Percentiles rank a stretch among this genome's conserved stretches.
phyloP scores from a whole-genome alignment of 345 rosid species.

The Murraya koenigii region DNA sequence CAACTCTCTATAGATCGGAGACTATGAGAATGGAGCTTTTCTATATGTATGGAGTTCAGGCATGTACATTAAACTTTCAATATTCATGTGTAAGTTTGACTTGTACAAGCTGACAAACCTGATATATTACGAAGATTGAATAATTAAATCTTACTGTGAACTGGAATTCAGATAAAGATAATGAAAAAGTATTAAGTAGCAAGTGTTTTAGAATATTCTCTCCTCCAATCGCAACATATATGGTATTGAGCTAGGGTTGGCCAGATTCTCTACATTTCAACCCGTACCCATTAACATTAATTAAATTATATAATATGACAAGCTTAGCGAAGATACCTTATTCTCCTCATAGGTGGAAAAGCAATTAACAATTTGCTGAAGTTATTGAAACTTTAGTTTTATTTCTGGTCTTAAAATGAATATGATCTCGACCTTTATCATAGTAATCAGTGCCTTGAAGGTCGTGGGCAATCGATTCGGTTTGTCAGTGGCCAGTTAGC shows the following conservation, averaged over 20 bases:
- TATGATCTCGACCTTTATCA: neutral
- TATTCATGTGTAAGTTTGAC: slow-evolving; percentile 9
- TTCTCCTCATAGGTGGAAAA: neutral
- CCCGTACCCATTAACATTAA: no score
- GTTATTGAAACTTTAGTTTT: neutral
- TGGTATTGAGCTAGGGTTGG: neutral
- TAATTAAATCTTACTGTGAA: neutral
- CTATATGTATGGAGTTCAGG: slow-evolving; percentile 83
- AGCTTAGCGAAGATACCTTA: no score
- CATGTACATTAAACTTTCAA: slow-evolving; percentile 29
- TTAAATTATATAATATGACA: no score
- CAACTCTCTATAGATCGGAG: slow-evolving; percentile 71
- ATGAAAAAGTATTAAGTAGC: neutral
- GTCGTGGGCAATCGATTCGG: neutral
- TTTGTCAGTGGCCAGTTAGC: neutral
- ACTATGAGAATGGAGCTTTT: slow-evolving; percentile 74
- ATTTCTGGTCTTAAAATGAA: neutral
- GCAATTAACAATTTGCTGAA: neutral
- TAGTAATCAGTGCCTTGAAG: neutral
- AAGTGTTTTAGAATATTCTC: neutral
- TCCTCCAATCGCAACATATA: neutral
- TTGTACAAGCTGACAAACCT: neutral
- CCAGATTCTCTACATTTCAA: neutral
- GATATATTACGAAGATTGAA: neutral
- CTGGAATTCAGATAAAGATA: neutral